Percentiles rank a stretch among this genome's conserved stretches.
Evolutionary conservation across 345 rosid genomes (phyloP).

Genomic region (Mallotus nudiflorus): DNA sequence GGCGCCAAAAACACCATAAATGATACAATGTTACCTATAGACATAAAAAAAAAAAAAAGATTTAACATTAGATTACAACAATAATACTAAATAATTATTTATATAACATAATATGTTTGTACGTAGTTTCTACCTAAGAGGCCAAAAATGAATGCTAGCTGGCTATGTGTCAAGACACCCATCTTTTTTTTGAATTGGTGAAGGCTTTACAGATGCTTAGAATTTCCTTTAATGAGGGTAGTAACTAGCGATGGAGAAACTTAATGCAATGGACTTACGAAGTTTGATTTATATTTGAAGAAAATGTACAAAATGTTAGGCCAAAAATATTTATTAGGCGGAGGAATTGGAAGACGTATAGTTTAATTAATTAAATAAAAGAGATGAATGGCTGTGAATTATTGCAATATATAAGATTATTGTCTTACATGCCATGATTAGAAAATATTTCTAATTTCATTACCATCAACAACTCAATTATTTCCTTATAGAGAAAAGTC

Average conservation of each 20-base stretch:
- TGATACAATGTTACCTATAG: slow-evolving; percentile 18
- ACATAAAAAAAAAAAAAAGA: too few species aligned
- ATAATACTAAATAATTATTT: too few species aligned
- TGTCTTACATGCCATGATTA: too few species aligned
- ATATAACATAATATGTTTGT: too few species aligned
- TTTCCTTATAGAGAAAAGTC: neutral
- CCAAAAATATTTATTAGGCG: neutral
- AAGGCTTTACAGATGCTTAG: neutral
- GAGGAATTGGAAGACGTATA: neutral
- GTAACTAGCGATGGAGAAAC: neutral
- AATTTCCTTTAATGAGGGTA: too few species aligned
- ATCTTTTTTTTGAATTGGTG: neutral
- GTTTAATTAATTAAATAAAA: neutral
- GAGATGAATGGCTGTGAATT: neutral
- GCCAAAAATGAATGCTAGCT: slow-evolving; percentile 21
- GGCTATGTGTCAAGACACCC: slow-evolving; percentile 2
- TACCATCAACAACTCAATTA: neutral
- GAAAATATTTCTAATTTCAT: neutral
- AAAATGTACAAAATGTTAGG: slow-evolving; percentile 11
- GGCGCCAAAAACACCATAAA: slow-evolving; percentile 28
- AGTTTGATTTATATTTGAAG: neutral
- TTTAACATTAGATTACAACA: too few species aligned
- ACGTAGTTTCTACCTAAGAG: slow-evolving; percentile 11
- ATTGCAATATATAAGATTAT: neutral
- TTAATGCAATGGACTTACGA: neutral